Evolutionary conservation across 2,329 filamentous ascomycete genomes (phyloP).

Genomic region (Fusarium torreyae): DNA sequence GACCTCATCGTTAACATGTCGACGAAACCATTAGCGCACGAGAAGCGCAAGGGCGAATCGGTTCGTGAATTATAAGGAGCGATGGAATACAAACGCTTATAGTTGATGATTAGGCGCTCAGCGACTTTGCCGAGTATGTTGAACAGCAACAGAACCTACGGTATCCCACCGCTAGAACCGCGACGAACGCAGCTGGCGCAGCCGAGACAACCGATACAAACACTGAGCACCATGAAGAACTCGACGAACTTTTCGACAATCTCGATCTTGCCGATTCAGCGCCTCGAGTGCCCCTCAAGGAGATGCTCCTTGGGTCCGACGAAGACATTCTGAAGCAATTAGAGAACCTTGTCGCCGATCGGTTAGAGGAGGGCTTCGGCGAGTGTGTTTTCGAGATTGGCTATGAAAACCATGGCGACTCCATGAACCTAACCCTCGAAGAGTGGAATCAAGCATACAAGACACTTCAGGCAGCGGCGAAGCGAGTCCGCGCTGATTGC

Average conservation of each 20-base stretch:
- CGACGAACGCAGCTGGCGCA: constrained; percentile 48
- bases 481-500: constrained; percentile 78
- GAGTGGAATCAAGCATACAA: constrained; percentile 83
- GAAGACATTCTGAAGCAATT: constrained; percentile 76
- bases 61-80: constrained; percentile 63
- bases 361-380: constrained; percentile 86
- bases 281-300: constrained; percentile 78
- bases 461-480: constrained; percentile 76
- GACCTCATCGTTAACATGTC: constrained; percentile 63
- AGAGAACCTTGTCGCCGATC: constrained; percentile 73
- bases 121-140: constrained; percentile 97
- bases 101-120: constrained; percentile 73
- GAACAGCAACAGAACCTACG: constrained; percentile 90
- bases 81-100: constrained; percentile 19
- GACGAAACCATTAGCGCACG: constrained; percentile 77
- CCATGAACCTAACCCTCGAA: constrained; percentile 80
- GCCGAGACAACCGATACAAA: constrained; percentile 51
- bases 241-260: constrained; percentile 92
- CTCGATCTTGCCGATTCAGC: constrained; percentile 83
- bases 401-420: constrained; percentile 89
- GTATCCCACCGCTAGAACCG: constrained; percentile 63
- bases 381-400: constrained; percentile 95
- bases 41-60: constrained; percentile 88
- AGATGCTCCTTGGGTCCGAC: constrained; percentile 77
- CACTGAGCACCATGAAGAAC: constrained; percentile 79